Conservation (phyloP, 1,139 yeast genomes). For the Yarrowia galli region DNA sequence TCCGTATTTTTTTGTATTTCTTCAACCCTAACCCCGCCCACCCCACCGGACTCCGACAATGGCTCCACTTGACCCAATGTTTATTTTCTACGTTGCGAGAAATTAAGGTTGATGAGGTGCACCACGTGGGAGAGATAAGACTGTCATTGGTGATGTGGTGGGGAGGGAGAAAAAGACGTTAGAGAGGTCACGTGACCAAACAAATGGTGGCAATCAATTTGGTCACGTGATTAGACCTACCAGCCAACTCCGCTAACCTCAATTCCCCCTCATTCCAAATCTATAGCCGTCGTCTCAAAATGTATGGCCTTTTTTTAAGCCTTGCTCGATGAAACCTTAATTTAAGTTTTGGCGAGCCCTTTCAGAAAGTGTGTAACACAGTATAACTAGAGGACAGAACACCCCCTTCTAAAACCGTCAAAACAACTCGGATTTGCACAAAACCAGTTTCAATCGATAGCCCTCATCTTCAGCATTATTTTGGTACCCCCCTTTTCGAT, state of each 20-base stretch:
- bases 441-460: no score
- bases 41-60: neutral
- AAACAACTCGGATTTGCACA: no score
- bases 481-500: no score
- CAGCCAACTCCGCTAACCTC: neutral
- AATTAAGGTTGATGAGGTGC: conserved; percentile 34
- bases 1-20: neutral
- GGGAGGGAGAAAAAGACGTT: no score
- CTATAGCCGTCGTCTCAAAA: neutral
- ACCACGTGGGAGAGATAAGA: conserved; percentile 38
- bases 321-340: conserved; percentile 3
- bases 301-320: conserved; percentile 8
- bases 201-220: no score
- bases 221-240: neutral
- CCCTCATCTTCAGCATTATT: no score
- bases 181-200: neutral
- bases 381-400: no score
- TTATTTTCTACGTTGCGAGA: conserved; percentile 19
- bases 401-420: no score
- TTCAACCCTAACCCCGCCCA: neutral
- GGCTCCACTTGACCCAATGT: neutral
- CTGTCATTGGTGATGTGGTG: conserved; percentile 30
- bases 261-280: neutral
- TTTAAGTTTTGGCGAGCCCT: neutral
- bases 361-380: no score